Evolutionary conservation across 306 rosid genomes (phyloP), one percentile per base, ranked within the genome.

Genomic region (Sicyos edulis): DNA sequence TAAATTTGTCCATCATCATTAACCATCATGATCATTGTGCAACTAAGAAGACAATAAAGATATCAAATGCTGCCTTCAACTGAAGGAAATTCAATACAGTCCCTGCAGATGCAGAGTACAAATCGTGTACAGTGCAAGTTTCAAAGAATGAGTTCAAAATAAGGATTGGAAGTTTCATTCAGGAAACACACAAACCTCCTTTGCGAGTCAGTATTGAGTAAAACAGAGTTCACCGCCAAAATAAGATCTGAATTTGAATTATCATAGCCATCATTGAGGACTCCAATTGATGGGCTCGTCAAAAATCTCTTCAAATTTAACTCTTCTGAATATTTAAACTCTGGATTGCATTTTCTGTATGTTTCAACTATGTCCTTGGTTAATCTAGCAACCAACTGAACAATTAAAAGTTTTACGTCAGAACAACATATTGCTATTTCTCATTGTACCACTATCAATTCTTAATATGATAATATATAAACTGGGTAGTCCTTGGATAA

Each of bases 161-260:
- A 42, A 68, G 40, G 37, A 67, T 40, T 32, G 52, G 42, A 21
- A 67, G 10, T 21, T 47, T 67, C 20, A 45, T 67, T 20, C 40
- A 45, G 40, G 10, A 68, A 21, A 68, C 44, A 47, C 40, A 79
- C 88, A 51, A 82, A 92, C 98, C 98, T 90, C 77, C 78, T 86
- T 72, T 81, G 90, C 11, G 75, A 76, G 65, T 90, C 96, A 76
- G 80, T 60, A 81, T 88, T 90, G 81, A 75, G 74, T 85, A 92
- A 81, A 83, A 83, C 85, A 76, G 81, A 81, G 87, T 92, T 92
- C 81, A 87, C 96, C 13, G 88, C 80, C 82, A 92, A 86, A 74
- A 92, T 92, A 77, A 92, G 96, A 83, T 92, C 98, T 2, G 96
- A 90, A 83, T 92, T 90, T 49, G 64, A 89, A 87, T 92, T 92